These are phyloP conservation scores for Solanum bulbocastanum DNA, from an alignment of 257 asterid species.

Conservation along the genomic window DNA sequence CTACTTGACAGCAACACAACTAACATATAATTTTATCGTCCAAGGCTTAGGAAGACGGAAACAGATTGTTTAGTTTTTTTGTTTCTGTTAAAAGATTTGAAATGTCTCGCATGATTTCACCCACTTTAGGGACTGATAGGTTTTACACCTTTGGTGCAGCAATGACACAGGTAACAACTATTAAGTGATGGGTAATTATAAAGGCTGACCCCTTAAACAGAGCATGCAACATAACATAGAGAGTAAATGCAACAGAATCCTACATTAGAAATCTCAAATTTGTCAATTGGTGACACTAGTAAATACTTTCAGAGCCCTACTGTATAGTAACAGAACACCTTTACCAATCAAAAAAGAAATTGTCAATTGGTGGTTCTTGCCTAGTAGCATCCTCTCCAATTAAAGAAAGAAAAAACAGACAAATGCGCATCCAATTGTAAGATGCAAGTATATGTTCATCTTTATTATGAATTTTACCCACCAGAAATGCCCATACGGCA, in stretches of 20 bases:
- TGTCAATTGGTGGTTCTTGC: not conserved
- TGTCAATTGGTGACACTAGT: not conserved
- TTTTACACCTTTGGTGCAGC: not conserved
- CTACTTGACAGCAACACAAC: not conserved
- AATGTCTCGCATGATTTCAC: not conserved
- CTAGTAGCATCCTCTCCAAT: not conserved
- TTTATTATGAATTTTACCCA: not conserved
- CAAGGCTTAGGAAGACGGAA: too few species aligned
- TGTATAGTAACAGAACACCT: not conserved
- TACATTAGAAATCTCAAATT: not conserved
- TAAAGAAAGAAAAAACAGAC: not conserved
- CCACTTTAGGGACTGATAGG: not conserved
- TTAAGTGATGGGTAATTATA: not conserved
- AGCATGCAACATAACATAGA: not conserved
- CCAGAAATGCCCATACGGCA: not conserved
- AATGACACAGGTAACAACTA: not conserved
- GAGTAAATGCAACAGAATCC: not conserved
- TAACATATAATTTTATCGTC: not conserved
- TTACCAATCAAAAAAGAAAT: not conserved
- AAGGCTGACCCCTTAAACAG: not conserved
- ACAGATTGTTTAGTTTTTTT: not conserved
- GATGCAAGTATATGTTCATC: not conserved
- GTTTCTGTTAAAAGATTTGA: not conserved
- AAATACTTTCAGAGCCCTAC: not conserved
- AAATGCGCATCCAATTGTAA: not conserved